Evolutionary conservation across 805 yeast species (phyloP).

Genomic region (Hanseniaspora clermontiae): DNA sequence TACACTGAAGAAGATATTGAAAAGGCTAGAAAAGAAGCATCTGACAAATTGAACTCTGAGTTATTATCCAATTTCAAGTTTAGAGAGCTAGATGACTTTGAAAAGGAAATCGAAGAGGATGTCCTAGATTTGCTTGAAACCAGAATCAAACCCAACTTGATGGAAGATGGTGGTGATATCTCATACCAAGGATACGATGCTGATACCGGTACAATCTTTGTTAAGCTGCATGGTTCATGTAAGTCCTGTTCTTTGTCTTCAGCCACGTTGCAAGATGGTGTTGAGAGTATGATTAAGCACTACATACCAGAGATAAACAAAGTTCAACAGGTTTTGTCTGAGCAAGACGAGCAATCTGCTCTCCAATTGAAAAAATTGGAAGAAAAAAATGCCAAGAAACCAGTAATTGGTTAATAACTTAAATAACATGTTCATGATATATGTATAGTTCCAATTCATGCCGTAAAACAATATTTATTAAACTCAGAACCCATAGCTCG

Average conservation of each 20-base stretch:
- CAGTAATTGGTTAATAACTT: not conserved
- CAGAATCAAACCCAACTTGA: conserved; percentile 91
- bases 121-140: conserved; percentile 87
- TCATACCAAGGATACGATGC: conserved; percentile 78
- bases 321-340: conserved; percentile 79
- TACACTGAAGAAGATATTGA: conserved; percentile 29
- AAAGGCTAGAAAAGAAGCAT: conserved; percentile 20
- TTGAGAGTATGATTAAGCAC: conserved; percentile 92
- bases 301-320: conserved; percentile 89
- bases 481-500: too few relatives aligned
- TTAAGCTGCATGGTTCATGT: conserved; percentile 91
- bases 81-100: conserved; percentile 40
- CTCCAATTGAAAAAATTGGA: conserved; percentile 80
- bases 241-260: conserved; percentile 83
- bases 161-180: conserved; percentile 97
- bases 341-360: conserved; percentile 59
- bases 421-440: too few relatives aligned
- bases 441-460: too few relatives aligned
- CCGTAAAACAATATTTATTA: too few relatives aligned
- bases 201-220: conserved; percentile 73
- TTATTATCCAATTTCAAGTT: conserved; percentile 17
- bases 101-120: conserved; percentile 71
- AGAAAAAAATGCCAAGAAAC: conserved; percentile 29
- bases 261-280: conserved; percentile 87
- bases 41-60: conserved; percentile 19